Base-by-base conservation (phyloP, 2,329 filamentous ascomycete genomes). In the Arthrinium phaeospermum region DNA sequence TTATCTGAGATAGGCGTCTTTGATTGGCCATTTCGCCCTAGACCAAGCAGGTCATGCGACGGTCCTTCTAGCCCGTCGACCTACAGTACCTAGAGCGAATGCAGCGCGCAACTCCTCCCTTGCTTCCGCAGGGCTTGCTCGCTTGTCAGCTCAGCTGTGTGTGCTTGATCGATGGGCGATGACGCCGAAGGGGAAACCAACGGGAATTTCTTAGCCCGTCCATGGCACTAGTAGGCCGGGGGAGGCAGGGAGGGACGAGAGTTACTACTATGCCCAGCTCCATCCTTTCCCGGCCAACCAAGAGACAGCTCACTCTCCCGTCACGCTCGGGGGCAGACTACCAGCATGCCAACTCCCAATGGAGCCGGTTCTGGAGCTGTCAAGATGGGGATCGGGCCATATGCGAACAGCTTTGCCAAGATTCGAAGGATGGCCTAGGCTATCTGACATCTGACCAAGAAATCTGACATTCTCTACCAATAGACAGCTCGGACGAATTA, bases 371-470 rank as follows among this genome's bases (percentile, higher is more conserved):
- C 51, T 61, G 53, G 53, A 37, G 30, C 53, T 61, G 27, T 61
- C 57, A 64, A 64, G 57, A 64, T 64, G 34, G 19, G 19, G 57
- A 64, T 64, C 57, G 30, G 19, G 34, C 34, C 34, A 64, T 64
- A 34, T 51, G n/a, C 12, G 22, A 14, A 24, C 41, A 30, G 7
- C 34, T 4, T 41, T n/a, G 57, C 57, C 57, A 64, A 64, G 57
- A 64, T 41, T n/a, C 34, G 34, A 22, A 64, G 57, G 57, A 16
- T 41, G 53, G 53, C 19, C 57, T 64, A 64, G 57, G 34, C n/a
- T 37, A 41, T 30, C 57, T 64, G 34, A 64, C 57, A 64, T 64
- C 34, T 64, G 30, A n/a, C 57, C 57, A 64, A 64, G 57, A 41
- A 53, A 64, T 41, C 57, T 64, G 57, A 34, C 57, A 41, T 64